Percentiles rank a stretch among this genome's conserved stretches.
Conservation (phyloP, 345 rosid species). For the Camelina neglecta region DNA sequence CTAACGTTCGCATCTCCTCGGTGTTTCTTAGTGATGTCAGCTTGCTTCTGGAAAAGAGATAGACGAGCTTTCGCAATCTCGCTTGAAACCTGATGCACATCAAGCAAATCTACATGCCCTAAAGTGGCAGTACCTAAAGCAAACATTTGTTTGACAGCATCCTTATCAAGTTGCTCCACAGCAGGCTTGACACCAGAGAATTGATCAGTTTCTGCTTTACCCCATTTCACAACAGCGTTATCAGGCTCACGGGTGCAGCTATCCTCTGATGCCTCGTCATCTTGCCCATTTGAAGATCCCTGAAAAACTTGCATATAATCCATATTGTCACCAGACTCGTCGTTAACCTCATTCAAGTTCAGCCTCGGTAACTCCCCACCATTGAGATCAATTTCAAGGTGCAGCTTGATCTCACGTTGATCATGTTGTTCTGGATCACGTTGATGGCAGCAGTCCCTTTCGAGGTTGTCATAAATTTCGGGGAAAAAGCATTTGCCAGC, state of each 20-base stretch:
- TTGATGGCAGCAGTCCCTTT: slow-evolving; percentile 46
- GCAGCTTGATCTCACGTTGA: slow-evolving; percentile 71
- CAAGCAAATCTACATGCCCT: slow-evolving; percentile 55
- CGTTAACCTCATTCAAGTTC: slow-evolving; percentile 61
- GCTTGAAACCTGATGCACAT: slow-evolving; percentile 50
- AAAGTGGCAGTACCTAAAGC: slow-evolving; percentile 51
- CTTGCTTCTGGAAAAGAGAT: slow-evolving; percentile 77
- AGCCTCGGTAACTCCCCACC: slow-evolving; percentile 55
- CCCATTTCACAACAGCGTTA: slow-evolving; percentile 43
- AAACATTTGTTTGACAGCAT: slow-evolving; percentile 56
- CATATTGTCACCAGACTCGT: slow-evolving; percentile 56
- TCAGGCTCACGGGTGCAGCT: slow-evolving; percentile 46
- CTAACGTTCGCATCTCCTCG: slow-evolving; percentile 80
- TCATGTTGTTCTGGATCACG: slow-evolving; percentile 44
- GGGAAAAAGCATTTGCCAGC: slow-evolving; percentile 82
- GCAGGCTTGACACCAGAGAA: slow-evolving; percentile 33
- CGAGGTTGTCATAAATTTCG: slow-evolving; percentile 50
- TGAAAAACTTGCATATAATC: slow-evolving; percentile 40
- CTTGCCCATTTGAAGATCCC: slow-evolving; percentile 9
- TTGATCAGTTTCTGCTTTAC: slow-evolving; percentile 34
- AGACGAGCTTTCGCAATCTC: slow-evolving; percentile 49
- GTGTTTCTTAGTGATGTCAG: slow-evolving; percentile 56
- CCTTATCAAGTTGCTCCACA: slow-evolving; percentile 49
- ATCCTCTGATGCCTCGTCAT: slow-evolving; percentile 52
- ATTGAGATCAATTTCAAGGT: slow-evolving; percentile 73